Base-by-base conservation (phyloP, 345 rosid genomes). In the Durio zibethinus region DNA sequence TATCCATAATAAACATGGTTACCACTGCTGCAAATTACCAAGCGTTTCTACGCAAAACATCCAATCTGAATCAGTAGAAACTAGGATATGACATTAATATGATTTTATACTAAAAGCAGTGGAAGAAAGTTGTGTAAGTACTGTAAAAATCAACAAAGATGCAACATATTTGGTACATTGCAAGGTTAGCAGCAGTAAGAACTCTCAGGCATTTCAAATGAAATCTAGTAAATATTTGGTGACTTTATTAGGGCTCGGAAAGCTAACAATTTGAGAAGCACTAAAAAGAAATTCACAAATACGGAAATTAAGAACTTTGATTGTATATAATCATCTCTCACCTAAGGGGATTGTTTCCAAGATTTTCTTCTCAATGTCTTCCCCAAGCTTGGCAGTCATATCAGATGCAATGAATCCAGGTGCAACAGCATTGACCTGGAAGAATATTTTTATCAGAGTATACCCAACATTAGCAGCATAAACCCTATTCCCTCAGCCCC, bases 351-450 rank as follows among this genome's bases (percentile, higher is more conserved):
- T 92, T 33, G 92, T 83, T 83, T 85, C 88, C 90, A 94, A 76
- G 77, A 97, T 87, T 84, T 91, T 97, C 97, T 93, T 97, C 84
- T 94, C 95, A 80, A 89, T 84, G 77, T 91, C 95, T 43, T 90
- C 97, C 31, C 97, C 92, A 82, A 97, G 99, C 85, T 94, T 89
- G 77, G 96, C 88, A 73, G 99, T 94, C 97, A 93, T 89, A 78
- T 93, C 97, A 79, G 98, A 90, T 62, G 97, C 97, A 76, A 96
- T 96, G 85, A 96, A 94, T 53, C 98, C 99, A 0, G 97, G 97
- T 52, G 98, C 95, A 79, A 93, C 80, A 77, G 93, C 97, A 85
- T 92, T 96, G 79, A 94, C 98, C 97, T 92, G 83, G 67, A 83
- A 78, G 45, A 56, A 80, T 0, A 38, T 25, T 42, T 23, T 67